These are phyloP conservation scores for Oenanthe sinensis DNA, from an alignment of 129 eudicot species.

Conservation along the genomic window DNA sequence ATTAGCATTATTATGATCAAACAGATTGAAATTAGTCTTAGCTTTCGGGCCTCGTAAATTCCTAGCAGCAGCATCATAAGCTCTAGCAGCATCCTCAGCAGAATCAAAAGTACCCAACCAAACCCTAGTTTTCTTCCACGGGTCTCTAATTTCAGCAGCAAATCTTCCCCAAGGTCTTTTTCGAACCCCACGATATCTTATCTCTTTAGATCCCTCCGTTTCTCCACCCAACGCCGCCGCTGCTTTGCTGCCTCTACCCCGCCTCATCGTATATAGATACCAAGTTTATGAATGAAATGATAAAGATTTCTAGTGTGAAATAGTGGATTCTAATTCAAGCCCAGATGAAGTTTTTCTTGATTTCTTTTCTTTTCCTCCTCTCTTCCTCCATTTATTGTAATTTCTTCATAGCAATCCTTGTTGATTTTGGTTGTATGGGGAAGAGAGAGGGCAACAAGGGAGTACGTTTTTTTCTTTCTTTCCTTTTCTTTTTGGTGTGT, in stretches of 20 bases:
- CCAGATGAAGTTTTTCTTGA: neutral
- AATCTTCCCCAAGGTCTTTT: conserved; percentile 87
- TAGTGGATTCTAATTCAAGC: neutral
- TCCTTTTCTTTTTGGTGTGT: conserved; percentile 3
- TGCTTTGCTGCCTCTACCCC: conserved; percentile 37
- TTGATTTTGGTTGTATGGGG: conserved; percentile 25
- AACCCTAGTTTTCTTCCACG: conserved; percentile 79
- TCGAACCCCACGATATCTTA: conserved; percentile 66
- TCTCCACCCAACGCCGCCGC: conserved; percentile 14
- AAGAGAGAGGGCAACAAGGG: conserved; percentile 12
- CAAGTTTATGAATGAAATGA: neutral
- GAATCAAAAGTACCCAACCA: conserved; percentile 92
- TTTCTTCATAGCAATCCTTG: neutral
- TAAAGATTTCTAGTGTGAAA: neutral
- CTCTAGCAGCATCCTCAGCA: conserved; percentile 79
- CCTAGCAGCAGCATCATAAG: conserved; percentile 76
- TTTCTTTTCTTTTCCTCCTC: neutral
- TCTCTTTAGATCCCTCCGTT: conserved; percentile 36
- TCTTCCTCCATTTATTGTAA: conserved; percentile 2
- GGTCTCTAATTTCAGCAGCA: conserved; percentile 95
- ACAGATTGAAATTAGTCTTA: conserved; percentile 54
- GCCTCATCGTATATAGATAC: conserved; percentile 30
- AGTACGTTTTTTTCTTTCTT: conserved; percentile 1
- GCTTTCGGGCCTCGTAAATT: conserved; percentile 73
- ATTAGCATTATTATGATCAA: conserved; percentile 29